Evolutionary conservation across 2,329 filamentous ascomycete genomes (phyloP), one percentile per base, ranked within the genome.

Genomic region (Trichoderma citrinoviride): DNA sequence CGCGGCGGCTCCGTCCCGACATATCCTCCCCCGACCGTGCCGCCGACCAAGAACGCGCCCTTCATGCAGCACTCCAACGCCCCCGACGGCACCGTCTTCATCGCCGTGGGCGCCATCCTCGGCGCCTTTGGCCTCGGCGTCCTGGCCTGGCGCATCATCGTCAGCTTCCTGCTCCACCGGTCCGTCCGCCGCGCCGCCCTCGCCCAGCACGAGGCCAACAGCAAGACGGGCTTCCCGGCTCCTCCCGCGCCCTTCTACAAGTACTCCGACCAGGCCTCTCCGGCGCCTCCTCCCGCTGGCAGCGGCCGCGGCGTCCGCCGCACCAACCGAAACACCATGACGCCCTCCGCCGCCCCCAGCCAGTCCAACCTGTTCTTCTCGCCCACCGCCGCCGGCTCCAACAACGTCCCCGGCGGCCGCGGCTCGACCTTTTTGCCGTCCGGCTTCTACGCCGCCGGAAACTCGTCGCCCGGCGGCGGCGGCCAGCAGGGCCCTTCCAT

Each of bases 81-180:
- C 12, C 95, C 95, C 2, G 91, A 98, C 73, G 95, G 95, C 62
- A 97, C 94, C 4, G 90, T 99, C 66, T 99, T 99, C 80, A 99
- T 99, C 72, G 90, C 88, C 23, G 95, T 98, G 1, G 95, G 95
- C 52, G 90, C 93, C 27, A 89, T 92, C 29, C 85, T 99, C 7
- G 95, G 92, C 17, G 89, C 93, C 69, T 86, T 97, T 68, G 92
- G 88, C 12, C 81, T 92, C 8, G 88, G 87, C n/a, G 86, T 98
- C 50, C 83, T 99, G 14, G 83, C 90, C 65, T 99, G 95, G 95
- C 91, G 94, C 67, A 89, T 84, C 57, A 85, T 97, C 64, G 88
- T 97, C 66, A 93, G 91, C 66, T 96, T 92, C 85, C 90, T 94
- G 47, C 86, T 99, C 65, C 94, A 97, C 77, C 91, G 94, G 66